phyloP scores from a whole-genome alignment of 78 protist species.

The Dictyostelium capitatum region DNA sequence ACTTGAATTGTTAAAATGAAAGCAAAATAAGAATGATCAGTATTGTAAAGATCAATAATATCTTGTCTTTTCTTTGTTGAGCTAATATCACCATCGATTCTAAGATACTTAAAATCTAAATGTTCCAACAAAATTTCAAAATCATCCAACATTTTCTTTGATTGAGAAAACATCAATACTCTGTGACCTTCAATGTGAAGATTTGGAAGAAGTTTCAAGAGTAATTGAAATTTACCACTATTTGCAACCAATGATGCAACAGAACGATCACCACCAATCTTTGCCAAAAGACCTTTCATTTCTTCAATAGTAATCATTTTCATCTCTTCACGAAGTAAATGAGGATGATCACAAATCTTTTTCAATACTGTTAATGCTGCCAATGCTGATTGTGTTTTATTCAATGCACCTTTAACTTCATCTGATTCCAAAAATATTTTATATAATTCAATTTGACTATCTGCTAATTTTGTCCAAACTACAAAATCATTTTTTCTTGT shows the following conservation, averaged over 20 bases:
- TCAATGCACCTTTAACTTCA: conserved; percentile 66
- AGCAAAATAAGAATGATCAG: background rate
- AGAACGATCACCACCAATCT: conserved; percentile 3
- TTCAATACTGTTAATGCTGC: conserved; percentile 85
- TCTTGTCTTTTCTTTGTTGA: conserved; percentile 75
- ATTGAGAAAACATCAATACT: conserved; percentile 79
- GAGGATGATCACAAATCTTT: conserved; percentile 88
- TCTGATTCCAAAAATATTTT: conserved; percentile 54
- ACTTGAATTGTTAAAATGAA: conserved; percentile 87
- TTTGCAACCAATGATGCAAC: conserved; percentile 16
- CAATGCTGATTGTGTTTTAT: conserved; percentile 72
- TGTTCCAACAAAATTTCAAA: conserved; percentile 32
- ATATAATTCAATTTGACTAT: conserved; percentile 80
- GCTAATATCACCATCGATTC: conserved; percentile 83
- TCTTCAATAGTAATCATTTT: background rate
- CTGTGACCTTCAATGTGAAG: conserved; percentile 81
- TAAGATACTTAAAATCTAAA: conserved; percentile 11
- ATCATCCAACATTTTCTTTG: conserved; percentile 69
- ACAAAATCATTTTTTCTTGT: conserved; percentile 84
- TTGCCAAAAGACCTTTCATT: conserved; percentile 25
- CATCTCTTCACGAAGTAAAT: conserved; percentile 55
- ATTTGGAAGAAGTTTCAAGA: conserved; percentile 26
- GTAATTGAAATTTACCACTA: conserved; percentile 77
- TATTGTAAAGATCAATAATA: conserved; percentile 65
- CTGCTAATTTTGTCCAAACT: conserved; percentile 83